A percentile compares a stretch with the other conserved stretches of the same genome.
Conservation (phyloP, 768 basidiomycete species). For the Termitomyces sp. region DNA sequence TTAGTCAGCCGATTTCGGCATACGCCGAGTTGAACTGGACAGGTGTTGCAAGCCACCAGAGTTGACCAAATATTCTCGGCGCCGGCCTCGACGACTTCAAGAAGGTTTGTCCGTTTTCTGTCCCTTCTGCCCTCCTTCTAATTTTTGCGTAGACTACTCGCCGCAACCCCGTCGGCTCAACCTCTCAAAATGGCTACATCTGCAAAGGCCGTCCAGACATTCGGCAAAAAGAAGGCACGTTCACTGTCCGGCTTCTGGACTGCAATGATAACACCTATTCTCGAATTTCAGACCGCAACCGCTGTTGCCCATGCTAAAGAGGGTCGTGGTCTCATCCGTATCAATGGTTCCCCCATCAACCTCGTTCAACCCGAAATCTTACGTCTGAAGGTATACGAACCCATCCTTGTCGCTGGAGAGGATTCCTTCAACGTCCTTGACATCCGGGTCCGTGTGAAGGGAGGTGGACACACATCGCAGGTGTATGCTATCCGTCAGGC, state of each 20-base stretch:
- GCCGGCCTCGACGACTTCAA: conserved; percentile 43
- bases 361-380: conserved; percentile 95
- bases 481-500: conserved; percentile 99
- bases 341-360: conserved; percentile 95
- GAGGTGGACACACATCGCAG: conserved; percentile 99
- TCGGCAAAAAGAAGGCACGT: conserved; percentile 99
- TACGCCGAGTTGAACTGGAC: conserved; percentile 31
- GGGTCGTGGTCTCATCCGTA: conserved; percentile 93
- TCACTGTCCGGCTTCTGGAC: conserved; percentile 1
- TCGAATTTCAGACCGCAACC: conserved; percentile 76
- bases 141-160: conserved; percentile 5
- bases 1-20: conserved; percentile 34
- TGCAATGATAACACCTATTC: conserved; percentile 1
- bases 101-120: conserved; percentile 28
- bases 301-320: conserved; percentile 97
- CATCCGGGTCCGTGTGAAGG: conserved; percentile 97
- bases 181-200: conserved; percentile 64
- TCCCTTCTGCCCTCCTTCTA: not conserved
- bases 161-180: conserved; percentile 24
- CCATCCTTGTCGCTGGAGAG: conserved; percentile 90
- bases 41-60: conserved; percentile 40
- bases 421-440: conserved; percentile 85
- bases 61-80: conserved; percentile 28
- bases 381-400: conserved; percentile 98
- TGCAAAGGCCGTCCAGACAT: conserved; percentile 93